Base-by-base conservation (phyloP, 2,329 filamentous ascomycete genomes). In the Emmonsia crescens region DNA sequence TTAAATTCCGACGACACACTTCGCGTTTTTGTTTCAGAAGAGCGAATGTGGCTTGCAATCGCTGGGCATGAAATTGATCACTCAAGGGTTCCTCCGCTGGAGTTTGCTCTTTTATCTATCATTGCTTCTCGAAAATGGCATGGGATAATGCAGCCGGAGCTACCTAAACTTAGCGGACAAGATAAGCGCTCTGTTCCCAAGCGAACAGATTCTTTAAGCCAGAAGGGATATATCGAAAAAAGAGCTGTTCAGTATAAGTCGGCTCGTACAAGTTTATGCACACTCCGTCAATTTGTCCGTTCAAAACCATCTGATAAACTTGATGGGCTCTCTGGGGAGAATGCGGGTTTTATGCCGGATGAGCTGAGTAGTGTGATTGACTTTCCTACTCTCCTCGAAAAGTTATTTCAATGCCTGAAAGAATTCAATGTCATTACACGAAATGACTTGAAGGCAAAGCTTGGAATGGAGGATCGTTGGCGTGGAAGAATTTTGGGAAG, bases 101-200 rank as follows among this genome's bases (percentile, higher is more conserved):
- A 86, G 65, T 86, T 85, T 64, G 74, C 75, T 14, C 72, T 84
- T 21, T 73, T 87, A 1, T 83, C 81, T 10, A 78, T 85, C 59
- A 85, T 87, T 64, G 83, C 83, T 6, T 77, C 79, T 10, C 75
- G 75, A 61, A 81, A 83, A 51, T 73, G 76, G 21, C 70, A 75
- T 19, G 85, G 85, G 5, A 81, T 87, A 52, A 69, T 81, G 2
- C 85, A 87, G 68, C 79, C 82, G 1, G 79, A 83, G 1, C 71
- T 87, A 44, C 77, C 78, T 48, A 74, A 72, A 59, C 67, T 81
- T 27, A 84, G 82, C 64, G 82, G 82, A 5, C 85, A 87, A 71
- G 84, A 87, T 69, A 87, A 86, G 68, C 78, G 84, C 54, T 87
- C 85, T 1, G 80, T 87, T 2, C 85, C 85, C 1, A 78, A 82